Evolutionary conservation across 768 basidiomycete genomes (phyloP), one percentile per base, ranked within the genome.

Genomic region (Psilocybe sp.): DNA sequence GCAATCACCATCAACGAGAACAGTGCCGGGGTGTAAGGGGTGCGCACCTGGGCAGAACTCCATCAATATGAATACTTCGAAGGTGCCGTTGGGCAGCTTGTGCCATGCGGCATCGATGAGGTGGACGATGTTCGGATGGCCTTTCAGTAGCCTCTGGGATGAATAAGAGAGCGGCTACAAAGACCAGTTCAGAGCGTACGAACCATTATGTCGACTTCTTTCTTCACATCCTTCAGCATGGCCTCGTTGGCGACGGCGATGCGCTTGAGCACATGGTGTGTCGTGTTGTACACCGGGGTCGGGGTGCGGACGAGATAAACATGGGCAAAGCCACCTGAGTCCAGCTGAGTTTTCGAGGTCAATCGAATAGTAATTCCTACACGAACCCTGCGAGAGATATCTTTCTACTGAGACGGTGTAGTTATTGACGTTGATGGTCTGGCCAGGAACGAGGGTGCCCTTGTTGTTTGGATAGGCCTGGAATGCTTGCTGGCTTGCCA

Each of bases 191-290:
- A 36, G 38, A 14, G 33, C 48, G 33, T 15, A 61, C 79, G 60
- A 62, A 98, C 97, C 97, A 99, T 99, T 56, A 98, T 91, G 62
- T 98, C 94, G 40, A 99, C 97, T 69, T 99, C 97, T 70, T 89
- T 93, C 77, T 92, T 89, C 38, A 98, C 96, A 60, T 97, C 95
- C 11, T 84, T 80, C 49, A 98, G 81, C 79, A 95, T 91, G 33
- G 79, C 72, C 64, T 98, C 92, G 64, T 87, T 91, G 19, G 90
- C 79, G 40, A 98, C 94, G 16, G 91, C 94, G 53, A 99, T 94
- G 41, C 95, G 84, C 69, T 99, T 99, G 56, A 99, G 82, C 59
- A 98, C 97, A 78, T 99, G 97, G 60, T 88, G 89, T 16, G 89
- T 92, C 31, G 92, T 94, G 60, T 89, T 91, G 66, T 88, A 88